phyloP scores from a whole-genome alignment of 2,329 filamentous ascomycete genomes.

The Penicillium decumbens region DNA sequence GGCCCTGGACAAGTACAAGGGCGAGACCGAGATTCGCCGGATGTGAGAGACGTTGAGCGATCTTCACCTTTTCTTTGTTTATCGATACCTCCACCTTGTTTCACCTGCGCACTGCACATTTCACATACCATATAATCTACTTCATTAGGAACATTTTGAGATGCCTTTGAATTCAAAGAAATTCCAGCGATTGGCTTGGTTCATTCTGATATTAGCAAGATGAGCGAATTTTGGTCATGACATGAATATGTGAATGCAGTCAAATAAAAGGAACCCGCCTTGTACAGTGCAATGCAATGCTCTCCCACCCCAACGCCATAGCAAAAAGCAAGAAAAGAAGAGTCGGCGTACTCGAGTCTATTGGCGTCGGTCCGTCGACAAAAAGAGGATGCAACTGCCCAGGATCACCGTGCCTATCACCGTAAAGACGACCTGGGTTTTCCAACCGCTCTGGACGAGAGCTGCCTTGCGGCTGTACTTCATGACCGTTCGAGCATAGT shows the following conservation, averaged over 20 bases:
- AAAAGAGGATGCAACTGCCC: conserved; percentile 43
- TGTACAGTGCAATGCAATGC: background rate
- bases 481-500: conserved; percentile 79
- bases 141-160: background rate
- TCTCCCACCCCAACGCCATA: conserved; percentile 2
- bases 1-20: conserved; percentile 76
- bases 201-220: background rate
- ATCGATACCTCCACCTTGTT: conserved; percentile 11
- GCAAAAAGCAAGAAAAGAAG: background rate
- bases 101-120: background rate
- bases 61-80: conserved; percentile 1
- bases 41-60: conserved; percentile 52
- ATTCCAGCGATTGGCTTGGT: background rate
- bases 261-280: background rate
- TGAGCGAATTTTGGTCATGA: background rate
- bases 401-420: conserved; percentile 43
- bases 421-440: conserved; percentile 71
- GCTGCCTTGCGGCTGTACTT: conserved; percentile 74
- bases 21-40: conserved; percentile 80
- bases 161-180: background rate
- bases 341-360: background rate
- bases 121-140: background rate
- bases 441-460: conserved; percentile 89
- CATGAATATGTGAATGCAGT: background rate
- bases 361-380: conserved; percentile 35